Percentiles rank a stretch among this genome's conserved stretches.
Evolutionary conservation across 1,284 basidiomycete genomes (phyloP).

Genomic region (Pseudozyma sp.): DNA sequence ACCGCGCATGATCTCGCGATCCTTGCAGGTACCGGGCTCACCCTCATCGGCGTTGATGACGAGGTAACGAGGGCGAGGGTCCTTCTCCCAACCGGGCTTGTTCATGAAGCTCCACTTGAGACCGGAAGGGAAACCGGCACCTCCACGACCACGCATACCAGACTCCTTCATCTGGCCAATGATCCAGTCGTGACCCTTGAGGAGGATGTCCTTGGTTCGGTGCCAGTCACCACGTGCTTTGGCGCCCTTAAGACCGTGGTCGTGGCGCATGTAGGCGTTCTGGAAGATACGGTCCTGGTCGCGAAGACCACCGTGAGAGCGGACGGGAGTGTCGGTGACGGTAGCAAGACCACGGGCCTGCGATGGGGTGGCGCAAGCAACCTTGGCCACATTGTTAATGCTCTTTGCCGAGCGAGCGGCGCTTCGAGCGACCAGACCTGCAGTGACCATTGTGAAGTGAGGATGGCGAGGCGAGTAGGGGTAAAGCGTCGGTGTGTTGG

Average conservation of each 20-base stretch:
- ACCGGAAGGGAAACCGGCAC: slow-evolving; percentile 96
- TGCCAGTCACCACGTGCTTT: slow-evolving; percentile 97
- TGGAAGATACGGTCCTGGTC: slow-evolving; percentile 69
- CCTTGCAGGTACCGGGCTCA: slow-evolving; percentile 98
- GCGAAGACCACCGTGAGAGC: slow-evolving; percentile 62
- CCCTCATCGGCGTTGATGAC: slow-evolving; percentile 99
- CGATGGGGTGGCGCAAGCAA: slow-evolving; percentile 42
- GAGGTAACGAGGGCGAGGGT: slow-evolving; percentile 90
- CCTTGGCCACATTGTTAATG: slow-evolving; percentile 45
- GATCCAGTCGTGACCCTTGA: slow-evolving; percentile 97
- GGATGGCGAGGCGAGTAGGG: neutral
- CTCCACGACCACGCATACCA: slow-evolving; percentile 93
- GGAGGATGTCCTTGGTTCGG: slow-evolving; percentile 91
- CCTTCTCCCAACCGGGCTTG: slow-evolving; percentile 97
- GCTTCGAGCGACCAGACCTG: slow-evolving; percentile 52
- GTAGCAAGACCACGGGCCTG: slow-evolving; percentile 64
- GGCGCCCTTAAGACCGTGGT: slow-evolving; percentile 67
- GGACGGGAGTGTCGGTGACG: slow-evolving; percentile 64
- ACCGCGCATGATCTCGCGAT: slow-evolving; percentile 95
- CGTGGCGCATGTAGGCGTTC: slow-evolving; percentile 68
- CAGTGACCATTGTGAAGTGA: neutral
- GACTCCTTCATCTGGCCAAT: slow-evolving; percentile 96
- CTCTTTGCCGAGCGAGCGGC: slow-evolving; percentile 49
- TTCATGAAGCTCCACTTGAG: slow-evolving; percentile 99
- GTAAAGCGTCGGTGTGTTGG: neutral